Base-by-base conservation (phyloP, 2,329 filamentous ascomycete genomes). In the Lanzia echinophila region DNA sequence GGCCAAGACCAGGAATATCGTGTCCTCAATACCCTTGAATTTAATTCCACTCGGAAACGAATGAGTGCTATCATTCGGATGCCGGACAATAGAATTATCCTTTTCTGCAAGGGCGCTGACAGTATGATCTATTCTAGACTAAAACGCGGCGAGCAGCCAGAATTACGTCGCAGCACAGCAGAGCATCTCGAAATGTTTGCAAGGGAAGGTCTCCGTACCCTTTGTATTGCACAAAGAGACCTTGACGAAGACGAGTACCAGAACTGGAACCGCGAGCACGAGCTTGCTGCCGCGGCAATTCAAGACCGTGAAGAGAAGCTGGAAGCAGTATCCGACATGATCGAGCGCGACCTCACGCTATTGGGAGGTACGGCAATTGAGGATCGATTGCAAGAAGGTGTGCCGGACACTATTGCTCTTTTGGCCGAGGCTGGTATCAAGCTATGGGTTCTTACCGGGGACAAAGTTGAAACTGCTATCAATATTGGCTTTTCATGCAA, bases 401-500 rank as follows among this genome's bases (percentile, higher is more conserved):
- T 99, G 3, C 94, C 94, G 6, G 94, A 97, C 67, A 92, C 94
- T 0, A 99, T 99, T 64, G 88, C 87, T 48, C 75, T 99, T 43
- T 83, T 99, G 50, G 92, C 87, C 31, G 83, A 90, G 65, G 94
- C 94, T 51, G 95, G 95, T 69, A 96, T 99, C 72, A 99, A 99
- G 72, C 81, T 99, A 7, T 99, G 94, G 94, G 94, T 99, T 51
- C 75, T 99, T 60, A 99, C 94, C 15, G 94, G 95, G 59, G 94
- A 99, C 77, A 99, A 97, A 72, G 92, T 97, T 32, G 94, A 99
- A 73, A 99, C 94, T 22, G 94, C 95, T 55, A 99, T 99, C 82
- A 99, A 99, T 73, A 99, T 99, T 67, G 94, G 94, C 2, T 99
- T 97, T 72, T 99, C 95, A 11, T 99, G 95, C 75, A 99, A 99